Percentiles rank a stretch among this genome's conserved stretches.
Conservation (phyloP, 176 grass and related monocot genomes). For the Chrysopogon serrulatus region DNA sequence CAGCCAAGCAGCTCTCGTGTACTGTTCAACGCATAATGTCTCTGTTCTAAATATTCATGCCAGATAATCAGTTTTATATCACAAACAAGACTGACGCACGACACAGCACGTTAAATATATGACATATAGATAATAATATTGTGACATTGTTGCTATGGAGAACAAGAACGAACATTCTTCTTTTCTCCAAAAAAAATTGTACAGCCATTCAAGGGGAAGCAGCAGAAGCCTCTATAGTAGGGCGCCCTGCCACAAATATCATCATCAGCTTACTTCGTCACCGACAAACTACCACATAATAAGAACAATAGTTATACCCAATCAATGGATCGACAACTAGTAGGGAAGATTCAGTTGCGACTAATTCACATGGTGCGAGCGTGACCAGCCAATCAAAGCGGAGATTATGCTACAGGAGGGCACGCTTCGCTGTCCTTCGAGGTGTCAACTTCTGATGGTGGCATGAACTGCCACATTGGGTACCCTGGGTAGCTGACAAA, state of each 20-base stretch:
- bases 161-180: slow-evolving; percentile 43
- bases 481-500: slow-evolving; percentile 53
- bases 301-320: slow-evolving; percentile 19
- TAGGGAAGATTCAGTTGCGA: slow-evolving; percentile 2
- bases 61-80: background rate
- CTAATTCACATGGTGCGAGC: background rate
- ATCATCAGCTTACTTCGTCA: slow-evolving; percentile 21
- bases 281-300: slow-evolving; percentile 25
- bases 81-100: background rate
- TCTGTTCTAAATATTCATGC: background rate
- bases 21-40: background rate
- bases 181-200: slow-evolving; percentile 38
- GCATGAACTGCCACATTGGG: slow-evolving; percentile 80
- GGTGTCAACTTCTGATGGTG: slow-evolving; percentile 65
- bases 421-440: slow-evolving; percentile 58
- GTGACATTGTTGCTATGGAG: slow-evolving; percentile 21
- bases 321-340: slow-evolving; percentile 18
- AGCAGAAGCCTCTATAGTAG: slow-evolving; percentile 17
- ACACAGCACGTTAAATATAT: background rate
- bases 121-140: background rate
- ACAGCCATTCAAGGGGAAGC: slow-evolving; percentile 19
- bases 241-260: background rate
- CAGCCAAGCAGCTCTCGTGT: background rate
- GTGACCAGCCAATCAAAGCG: background rate
- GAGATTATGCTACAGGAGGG: slow-evolving; percentile 61